Percentiles rank a stretch among this genome's conserved stretches.
Evolutionary conservation across 768 basidiomycete species (phyloP).

Genomic region (Solioccasus polychromus): DNA sequence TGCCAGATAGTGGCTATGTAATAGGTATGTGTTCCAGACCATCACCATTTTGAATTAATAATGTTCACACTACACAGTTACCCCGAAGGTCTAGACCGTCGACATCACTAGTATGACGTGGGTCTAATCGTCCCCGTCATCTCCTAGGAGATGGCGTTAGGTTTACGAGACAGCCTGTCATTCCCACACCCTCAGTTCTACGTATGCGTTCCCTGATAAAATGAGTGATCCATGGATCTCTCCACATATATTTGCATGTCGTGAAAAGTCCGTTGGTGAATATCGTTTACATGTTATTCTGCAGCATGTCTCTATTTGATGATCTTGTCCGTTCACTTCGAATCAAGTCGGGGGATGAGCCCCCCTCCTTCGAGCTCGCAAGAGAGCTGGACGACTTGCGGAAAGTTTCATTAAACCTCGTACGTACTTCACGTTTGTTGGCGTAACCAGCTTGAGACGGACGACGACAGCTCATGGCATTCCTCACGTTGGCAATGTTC

Average conservation of each 20-base stretch:
- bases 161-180: not conserved
- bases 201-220: not conserved
- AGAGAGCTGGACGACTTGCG: conserved; percentile 22
- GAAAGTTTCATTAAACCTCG: conserved; percentile 22
- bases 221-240: not conserved
- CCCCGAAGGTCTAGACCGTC: conserved; percentile 11
- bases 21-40: conserved; percentile 5
- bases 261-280: not conserved
- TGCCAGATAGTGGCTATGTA: no score
- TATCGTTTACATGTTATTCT: conserved; percentile 10
- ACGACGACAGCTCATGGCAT: conserved; percentile 25
- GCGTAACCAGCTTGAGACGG: not conserved
- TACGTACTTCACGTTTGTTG: not conserved
- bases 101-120: not conserved
- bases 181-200: not conserved
- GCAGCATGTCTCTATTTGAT: not conserved
- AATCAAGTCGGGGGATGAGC: conserved; percentile 1
- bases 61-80: not conserved
- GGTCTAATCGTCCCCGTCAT: not conserved
- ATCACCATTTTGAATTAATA: not conserved
- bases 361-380: conserved; percentile 11
- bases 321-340: not conserved
- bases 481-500: conserved; percentile 22
- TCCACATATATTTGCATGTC: conserved; percentile 10
- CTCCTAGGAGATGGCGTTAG: not conserved